Evolutionary conservation across 441 rosid genomes (phyloP).

Genomic region (Populus hybrid): DNA sequence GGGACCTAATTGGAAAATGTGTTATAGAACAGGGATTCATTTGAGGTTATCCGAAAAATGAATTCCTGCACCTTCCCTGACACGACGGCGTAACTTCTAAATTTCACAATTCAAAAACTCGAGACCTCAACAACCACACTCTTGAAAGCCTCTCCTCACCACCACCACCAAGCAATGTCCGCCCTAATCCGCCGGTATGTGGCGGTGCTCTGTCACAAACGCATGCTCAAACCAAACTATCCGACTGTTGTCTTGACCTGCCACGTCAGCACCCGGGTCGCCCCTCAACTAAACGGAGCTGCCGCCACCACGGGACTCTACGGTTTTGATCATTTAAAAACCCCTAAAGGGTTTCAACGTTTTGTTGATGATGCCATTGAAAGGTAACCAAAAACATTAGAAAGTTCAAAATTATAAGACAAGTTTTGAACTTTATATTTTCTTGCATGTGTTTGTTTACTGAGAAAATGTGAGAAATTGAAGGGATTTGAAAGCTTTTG

Average conservation of each 20-base stretch:
- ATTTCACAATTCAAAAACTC: not conserved
- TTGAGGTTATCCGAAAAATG: too few relatives aligned
- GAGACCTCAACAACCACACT: not conserved
- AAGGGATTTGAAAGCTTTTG: not conserved
- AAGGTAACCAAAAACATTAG: conserved; percentile 39
- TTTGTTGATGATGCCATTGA: conserved; percentile 93
- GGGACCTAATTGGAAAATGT: too few relatives aligned
- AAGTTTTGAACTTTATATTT: not conserved
- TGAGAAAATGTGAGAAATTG: not conserved
- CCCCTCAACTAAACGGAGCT: conserved; percentile 22
- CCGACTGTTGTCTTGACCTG: conserved; percentile 28
- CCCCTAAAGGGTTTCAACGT: conserved; percentile 72
- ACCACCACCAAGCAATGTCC: conserved; percentile 12
- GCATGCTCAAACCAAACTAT: conserved; percentile 14
- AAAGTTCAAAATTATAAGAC: not conserved
- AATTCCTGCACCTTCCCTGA: too few relatives aligned
- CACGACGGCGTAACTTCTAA: too few relatives aligned
- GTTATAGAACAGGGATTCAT: too few relatives aligned
- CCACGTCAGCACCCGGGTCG: conserved; percentile 31
- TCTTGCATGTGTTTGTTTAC: not conserved
- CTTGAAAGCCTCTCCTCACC: not conserved
- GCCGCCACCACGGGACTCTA: conserved; percentile 73
- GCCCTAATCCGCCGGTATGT: conserved; percentile 24
- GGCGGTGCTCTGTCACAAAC: conserved; percentile 15
- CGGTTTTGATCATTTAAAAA: conserved; percentile 69